These are phyloP conservation scores for Cyclotella sp. DNA, from an alignment of 108 stramenopile genomes.

Conservation along the genomic window DNA sequence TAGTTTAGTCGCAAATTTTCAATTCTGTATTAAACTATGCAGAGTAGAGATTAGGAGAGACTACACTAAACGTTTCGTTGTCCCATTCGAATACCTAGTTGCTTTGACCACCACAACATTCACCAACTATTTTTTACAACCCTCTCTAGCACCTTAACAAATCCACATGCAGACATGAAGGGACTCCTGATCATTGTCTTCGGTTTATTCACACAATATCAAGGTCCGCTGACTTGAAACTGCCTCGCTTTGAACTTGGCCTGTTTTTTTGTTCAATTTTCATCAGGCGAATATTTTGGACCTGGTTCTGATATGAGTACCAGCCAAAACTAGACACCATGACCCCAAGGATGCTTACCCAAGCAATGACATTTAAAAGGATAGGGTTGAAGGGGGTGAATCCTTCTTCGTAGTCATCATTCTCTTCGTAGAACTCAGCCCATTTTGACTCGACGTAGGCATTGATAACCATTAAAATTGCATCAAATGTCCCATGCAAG, in stretches of 20 bases:
- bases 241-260: constrained; percentile 18
- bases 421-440: constrained; percentile 64
- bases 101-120: too few species aligned
- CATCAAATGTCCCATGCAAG: constrained; percentile 88
- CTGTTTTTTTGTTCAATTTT: constrained; percentile 69
- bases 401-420: constrained; percentile 61
- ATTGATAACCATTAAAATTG: constrained; percentile 77
- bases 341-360: constrained; percentile 59
- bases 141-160: constrained; percentile 1
- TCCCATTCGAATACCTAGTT: not conserved
- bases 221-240: constrained; percentile 29
- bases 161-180: too few species aligned
- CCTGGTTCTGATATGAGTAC: constrained; percentile 68
- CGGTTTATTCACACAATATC: not conserved
- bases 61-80: too few species aligned
- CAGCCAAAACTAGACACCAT: constrained; percentile 72
- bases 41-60: not conserved
- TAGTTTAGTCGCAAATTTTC: constrained; percentile 1
- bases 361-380: constrained; percentile 71
- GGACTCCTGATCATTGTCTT: not conserved
- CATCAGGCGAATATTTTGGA: constrained; percentile 64
- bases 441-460: constrained; percentile 76
- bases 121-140: not conserved
- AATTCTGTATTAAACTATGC: not conserved
- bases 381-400: constrained; percentile 65